Conservation (phyloP, 148 eudicot genomes). For the Spergularia bocconei region DNA sequence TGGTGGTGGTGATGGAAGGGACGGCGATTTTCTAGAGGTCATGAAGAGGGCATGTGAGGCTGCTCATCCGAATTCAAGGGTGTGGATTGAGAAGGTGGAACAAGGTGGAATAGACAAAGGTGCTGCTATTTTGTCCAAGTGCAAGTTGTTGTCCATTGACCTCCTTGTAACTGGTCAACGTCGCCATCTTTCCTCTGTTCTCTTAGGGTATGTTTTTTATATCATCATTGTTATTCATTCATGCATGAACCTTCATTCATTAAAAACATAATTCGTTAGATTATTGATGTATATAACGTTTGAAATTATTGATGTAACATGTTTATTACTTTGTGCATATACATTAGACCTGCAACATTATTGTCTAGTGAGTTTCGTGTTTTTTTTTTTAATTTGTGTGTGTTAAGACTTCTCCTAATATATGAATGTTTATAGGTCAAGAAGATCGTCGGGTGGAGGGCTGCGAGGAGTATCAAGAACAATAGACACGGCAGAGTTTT, state of each 20-base stretch:
- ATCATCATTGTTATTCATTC: not conserved
- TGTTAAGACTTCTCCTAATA: not conserved
- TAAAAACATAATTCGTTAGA: too few species aligned
- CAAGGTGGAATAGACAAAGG: constrained; percentile 52
- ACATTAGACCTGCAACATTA: too few species aligned
- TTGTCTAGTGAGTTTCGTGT: not conserved
- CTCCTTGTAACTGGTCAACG: constrained; percentile 56
- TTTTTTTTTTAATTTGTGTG: not conserved
- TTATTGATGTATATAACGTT: too few species aligned
- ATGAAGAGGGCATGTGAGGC: constrained; percentile 47
- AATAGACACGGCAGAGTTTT: constrained; percentile 50
- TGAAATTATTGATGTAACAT: not conserved
- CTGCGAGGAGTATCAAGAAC: constrained; percentile 27
- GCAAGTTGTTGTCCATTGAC: constrained; percentile 35
- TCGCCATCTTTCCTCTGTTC: constrained; percentile 35
- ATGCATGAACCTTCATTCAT: too few species aligned
- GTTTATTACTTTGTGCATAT: not conserved
- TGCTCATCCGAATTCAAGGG: constrained; percentile 36
- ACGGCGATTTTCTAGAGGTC: constrained; percentile 38
- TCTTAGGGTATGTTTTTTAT: constrained; percentile 41
- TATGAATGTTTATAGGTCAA: constrained; percentile 1
- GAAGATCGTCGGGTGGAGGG: constrained; percentile 17
- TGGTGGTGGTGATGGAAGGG: constrained; percentile 11
- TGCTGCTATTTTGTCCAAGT: constrained; percentile 35
- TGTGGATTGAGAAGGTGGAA: constrained; percentile 41